Conservation (phyloP, 169 alveolate species). For the Plasmodium ovale region DNA sequence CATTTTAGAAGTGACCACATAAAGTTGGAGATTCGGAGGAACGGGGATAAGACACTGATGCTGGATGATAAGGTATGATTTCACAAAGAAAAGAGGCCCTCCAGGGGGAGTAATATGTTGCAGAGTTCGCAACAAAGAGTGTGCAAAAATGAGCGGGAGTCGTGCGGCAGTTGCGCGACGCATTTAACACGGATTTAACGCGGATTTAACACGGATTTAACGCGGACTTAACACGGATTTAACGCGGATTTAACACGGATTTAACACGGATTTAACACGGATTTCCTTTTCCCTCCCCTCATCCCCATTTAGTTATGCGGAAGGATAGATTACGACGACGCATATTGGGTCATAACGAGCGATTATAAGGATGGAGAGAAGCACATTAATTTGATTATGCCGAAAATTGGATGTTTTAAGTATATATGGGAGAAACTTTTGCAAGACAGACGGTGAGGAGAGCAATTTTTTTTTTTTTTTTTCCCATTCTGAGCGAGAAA, state of each 20-base stretch:
- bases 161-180: no score
- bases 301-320: constrained; percentile 34
- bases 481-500: no score
- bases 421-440: constrained; percentile 71
- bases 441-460: constrained; percentile 12
- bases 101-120: no score
- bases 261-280: not conserved
- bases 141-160: no score
- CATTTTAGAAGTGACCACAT: constrained; percentile 41
- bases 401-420: constrained; percentile 44
- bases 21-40: constrained; percentile 40
- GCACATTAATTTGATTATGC: constrained; percentile 34
- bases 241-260: no score
- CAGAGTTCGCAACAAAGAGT: no score
- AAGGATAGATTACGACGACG: constrained; percentile 29
- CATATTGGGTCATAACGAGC: constrained; percentile 64
- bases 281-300: not conserved
- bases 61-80: constrained; percentile 36
- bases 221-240: no score
- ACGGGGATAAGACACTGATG: constrained; percentile 11
- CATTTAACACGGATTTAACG: no score
- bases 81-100: not conserved
- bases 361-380: constrained; percentile 42
- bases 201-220: no score
- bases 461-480: no score